Evolutionary conservation across 345 rosid genomes (phyloP).

Genomic region (Hypericum androsaemum): DNA sequence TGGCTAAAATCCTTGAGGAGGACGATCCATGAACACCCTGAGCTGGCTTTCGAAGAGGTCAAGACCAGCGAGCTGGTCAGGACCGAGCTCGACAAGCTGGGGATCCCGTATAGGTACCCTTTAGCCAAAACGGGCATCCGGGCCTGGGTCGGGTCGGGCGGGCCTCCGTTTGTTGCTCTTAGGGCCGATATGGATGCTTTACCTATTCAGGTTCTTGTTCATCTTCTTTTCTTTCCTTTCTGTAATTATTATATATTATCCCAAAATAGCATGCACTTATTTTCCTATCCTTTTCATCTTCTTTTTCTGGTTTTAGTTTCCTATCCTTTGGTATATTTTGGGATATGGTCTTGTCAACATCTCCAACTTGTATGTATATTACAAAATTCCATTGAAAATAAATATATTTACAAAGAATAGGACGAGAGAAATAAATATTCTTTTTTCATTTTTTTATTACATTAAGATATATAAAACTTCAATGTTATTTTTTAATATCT

Average conservation of each 20-base stretch:
- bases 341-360: no score
- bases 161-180: constrained; percentile 62
- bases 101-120: constrained; percentile 38
- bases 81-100: constrained; percentile 46
- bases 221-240: no score
- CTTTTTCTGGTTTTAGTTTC: no score
- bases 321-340: no score
- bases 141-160: constrained; percentile 67
- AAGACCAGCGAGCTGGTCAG: constrained; percentile 55
- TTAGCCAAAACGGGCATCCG: constrained; percentile 68
- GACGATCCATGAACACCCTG: constrained; percentile 66
- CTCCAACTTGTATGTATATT: no score
- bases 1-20: constrained; percentile 57
- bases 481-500: not conserved
- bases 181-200: constrained; percentile 87
- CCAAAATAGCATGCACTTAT: no score
- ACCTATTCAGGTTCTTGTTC: constrained; percentile 48
- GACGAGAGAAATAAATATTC: no score
- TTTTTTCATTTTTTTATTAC: not conserved
- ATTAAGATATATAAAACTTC: not conserved
- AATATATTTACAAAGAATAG: no score
- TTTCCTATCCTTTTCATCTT: no score
- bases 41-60: constrained; percentile 59
- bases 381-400: no score
- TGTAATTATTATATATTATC: no score